A percentile compares a stretch with the other conserved stretches of the same genome.
These are phyloP conservation scores for Erodium chrysanthum DNA, from an alignment of 441 rosid species.

Conservation along the genomic window DNA sequence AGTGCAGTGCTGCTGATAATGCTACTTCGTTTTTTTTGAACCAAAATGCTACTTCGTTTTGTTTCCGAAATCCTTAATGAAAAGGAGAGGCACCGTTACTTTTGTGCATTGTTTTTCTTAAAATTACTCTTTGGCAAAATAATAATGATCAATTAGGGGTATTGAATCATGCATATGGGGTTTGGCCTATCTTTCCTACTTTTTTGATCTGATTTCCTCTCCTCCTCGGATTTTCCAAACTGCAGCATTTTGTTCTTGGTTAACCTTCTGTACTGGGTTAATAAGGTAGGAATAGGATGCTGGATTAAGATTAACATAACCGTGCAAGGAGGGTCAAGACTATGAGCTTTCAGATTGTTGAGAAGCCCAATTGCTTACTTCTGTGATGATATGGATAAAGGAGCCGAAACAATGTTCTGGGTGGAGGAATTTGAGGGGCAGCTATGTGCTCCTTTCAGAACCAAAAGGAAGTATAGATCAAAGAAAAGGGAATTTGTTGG, in stretches of 20 bases:
- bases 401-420: slow-evolving; percentile 29
- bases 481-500: slow-evolving; percentile 41
- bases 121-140: not conserved
- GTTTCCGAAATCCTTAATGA: not conserved
- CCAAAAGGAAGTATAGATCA: slow-evolving; percentile 41
- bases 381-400: slow-evolving; percentile 3
- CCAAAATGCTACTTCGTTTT: not conserved
- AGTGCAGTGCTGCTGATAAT: not conserved
- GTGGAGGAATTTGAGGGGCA: slow-evolving; percentile 33
- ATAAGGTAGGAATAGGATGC: too few relatives aligned
- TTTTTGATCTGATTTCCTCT: too few relatives aligned
- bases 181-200: too few relatives aligned
- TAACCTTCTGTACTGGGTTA: not conserved
- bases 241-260: not conserved
- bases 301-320: not conserved
- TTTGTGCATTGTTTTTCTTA: not conserved
- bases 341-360: not conserved
- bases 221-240: too few relatives aligned
- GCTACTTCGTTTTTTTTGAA: not conserved
- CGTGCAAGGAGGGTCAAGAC: not conserved
- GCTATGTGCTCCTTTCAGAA: slow-evolving; percentile 8
- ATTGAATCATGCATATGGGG: not conserved
- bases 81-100: not conserved
- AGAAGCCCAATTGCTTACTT: not conserved
- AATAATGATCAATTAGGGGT: not conserved